Evolutionary conservation across 108 stramenopile genomes (phyloP).

Genomic region (Nitzschia sp.): DNA sequence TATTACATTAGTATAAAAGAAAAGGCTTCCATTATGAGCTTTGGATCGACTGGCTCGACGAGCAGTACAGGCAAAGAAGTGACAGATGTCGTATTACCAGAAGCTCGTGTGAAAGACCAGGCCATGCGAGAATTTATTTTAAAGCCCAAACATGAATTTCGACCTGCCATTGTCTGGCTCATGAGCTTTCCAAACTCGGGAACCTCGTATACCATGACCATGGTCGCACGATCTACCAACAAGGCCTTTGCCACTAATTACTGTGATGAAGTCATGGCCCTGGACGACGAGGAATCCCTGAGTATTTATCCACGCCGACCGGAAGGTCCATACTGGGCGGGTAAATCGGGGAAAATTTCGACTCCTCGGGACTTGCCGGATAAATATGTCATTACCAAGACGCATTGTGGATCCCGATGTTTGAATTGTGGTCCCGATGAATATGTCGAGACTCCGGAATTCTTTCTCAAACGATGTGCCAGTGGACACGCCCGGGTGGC

Average conservation of each 20-base stretch:
- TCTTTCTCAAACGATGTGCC: slow-evolving; percentile 45
- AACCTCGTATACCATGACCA: slow-evolving; percentile 45
- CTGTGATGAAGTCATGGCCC: slow-evolving; percentile 31
- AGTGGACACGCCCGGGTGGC: slow-evolving; percentile 26
- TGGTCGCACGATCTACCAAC: slow-evolving; percentile 28
- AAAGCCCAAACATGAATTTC: slow-evolving; percentile 27
- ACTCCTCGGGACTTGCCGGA: slow-evolving; percentile 40
- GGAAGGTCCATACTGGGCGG: slow-evolving; percentile 56
- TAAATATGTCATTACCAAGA: slow-evolving; percentile 74
- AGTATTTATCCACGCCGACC: slow-evolving; percentile 45
- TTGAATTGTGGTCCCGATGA: slow-evolving; percentile 51
- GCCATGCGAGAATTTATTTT: slow-evolving; percentile 23
- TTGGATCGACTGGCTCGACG: not conserved
- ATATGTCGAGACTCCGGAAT: slow-evolving; percentile 56
- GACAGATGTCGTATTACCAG: not conserved
- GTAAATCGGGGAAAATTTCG: slow-evolving; percentile 27
- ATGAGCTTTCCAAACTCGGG: slow-evolving; percentile 63
- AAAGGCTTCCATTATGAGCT: slow-evolving; percentile 13
- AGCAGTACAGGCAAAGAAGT: not conserved
- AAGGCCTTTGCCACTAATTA: slow-evolving; percentile 40
- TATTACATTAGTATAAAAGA: slow-evolving; percentile 8
- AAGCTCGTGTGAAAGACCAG: slow-evolving; percentile 9
- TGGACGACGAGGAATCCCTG: slow-evolving; percentile 29
- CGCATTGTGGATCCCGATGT: slow-evolving; percentile 78
- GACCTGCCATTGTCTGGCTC: slow-evolving; percentile 48